Conservation (phyloP, 306 rosid genomes). For the Ormosia emarginata region DNA sequence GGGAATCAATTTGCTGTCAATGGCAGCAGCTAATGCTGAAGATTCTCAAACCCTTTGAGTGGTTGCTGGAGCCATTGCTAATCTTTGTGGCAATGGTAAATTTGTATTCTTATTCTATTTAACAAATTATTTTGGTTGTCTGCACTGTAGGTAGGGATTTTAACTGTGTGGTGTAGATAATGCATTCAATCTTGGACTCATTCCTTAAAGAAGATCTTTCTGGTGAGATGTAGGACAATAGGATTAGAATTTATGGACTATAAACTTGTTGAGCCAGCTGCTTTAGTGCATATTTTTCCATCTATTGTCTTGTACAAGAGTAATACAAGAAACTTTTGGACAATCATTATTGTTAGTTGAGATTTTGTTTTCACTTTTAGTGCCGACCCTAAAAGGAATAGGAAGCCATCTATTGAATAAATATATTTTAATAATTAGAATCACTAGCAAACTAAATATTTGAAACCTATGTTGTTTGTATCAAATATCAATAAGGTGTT, state of each 20-base stretch:
- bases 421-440: neutral
- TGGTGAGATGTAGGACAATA: neutral
- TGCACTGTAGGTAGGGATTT: neutral
- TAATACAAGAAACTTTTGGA: neutral
- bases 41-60: slow-evolving; percentile 97
- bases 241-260: neutral
- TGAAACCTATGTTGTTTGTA: neutral
- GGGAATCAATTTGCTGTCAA: slow-evolving; percentile 80
- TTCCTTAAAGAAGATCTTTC: neutral
- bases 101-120: slow-evolving; percentile 16
- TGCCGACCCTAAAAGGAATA: neutral
- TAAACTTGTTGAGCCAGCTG: slow-evolving; percentile 13
- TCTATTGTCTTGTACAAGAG: neutral
- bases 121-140: neutral
- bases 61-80: slow-evolving; percentile 98
- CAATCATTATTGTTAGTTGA: neutral
- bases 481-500: neutral
- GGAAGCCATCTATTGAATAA: neutral
- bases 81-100: slow-evolving; percentile 96
- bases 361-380: neutral
- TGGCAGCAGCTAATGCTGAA: slow-evolving; percentile 76
- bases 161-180: neutral
- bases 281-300: neutral
- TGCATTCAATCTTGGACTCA: neutral
- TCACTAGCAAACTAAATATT: neutral